Percentiles rank a stretch among this genome's conserved stretches.
Evolutionary conservation across 192 early-diverging fungal genomes (phyloP).

Genomic region (Haplosporangium gracile): DNA sequence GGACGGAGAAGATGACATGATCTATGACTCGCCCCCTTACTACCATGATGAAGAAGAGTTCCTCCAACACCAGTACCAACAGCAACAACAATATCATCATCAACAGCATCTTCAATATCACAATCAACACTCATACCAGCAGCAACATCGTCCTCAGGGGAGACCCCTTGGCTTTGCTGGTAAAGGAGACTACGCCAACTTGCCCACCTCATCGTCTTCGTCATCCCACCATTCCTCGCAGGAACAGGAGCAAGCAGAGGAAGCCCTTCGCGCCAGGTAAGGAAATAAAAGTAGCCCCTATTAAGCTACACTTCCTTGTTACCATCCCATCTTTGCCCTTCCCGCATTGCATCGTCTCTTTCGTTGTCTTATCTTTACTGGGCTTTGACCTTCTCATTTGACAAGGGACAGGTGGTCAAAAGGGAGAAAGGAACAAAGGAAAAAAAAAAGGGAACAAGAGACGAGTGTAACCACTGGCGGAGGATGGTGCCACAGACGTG

Average conservation of each 20-base stretch:
- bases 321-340: not conserved
- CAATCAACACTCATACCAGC: slow-evolving; percentile 10
- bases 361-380: not conserved
- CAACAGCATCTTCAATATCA: slow-evolving; percentile 20
- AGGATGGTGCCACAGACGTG: not conserved
- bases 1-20: slow-evolving; percentile 55
- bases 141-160: slow-evolving; percentile 6
- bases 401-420: not conserved
- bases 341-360: not conserved
- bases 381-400: not conserved
- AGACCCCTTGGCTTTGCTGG: slow-evolving; percentile 32
- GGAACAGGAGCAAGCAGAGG: slow-evolving; percentile 54
- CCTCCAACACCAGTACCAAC: slow-evolving; percentile 10
- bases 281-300: not conserved
- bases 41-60: slow-evolving; percentile 47
- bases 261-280: slow-evolving; percentile 54
- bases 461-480: slow-evolving; percentile 1
- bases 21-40: slow-evolving; percentile 51
- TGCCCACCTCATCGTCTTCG: slow-evolving; percentile 29
- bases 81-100: slow-evolving; percentile 3
- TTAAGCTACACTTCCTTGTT: not conserved
- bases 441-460: slow-evolving; percentile 4
- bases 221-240: slow-evolving; percentile 41
- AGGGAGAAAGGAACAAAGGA: not conserved
- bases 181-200: slow-evolving; percentile 26